These are phyloP conservation scores for Asterochloris erici DNA, from an alignment of 139 green algal species.

Conservation along the genomic window DNA sequence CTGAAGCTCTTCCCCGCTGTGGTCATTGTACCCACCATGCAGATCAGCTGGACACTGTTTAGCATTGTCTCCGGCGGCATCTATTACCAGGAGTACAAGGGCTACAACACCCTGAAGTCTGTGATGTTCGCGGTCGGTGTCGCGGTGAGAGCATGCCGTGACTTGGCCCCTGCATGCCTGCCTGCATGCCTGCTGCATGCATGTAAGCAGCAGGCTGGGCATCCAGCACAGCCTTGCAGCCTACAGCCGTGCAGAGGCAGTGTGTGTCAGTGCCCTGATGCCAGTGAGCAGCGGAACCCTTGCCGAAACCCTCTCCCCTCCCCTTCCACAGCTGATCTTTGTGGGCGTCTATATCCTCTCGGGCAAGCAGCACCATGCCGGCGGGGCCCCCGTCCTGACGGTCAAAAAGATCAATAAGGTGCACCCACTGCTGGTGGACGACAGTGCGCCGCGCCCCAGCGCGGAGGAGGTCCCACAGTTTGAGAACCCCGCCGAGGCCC, in stretches of 20 bases:
- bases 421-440: too few relatives aligned
- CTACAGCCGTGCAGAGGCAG: too few relatives aligned
- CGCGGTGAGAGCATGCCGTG: conserved; percentile 21
- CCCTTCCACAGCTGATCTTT: conserved; percentile 1
- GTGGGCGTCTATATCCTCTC: background rate
- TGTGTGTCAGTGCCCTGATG: background rate
- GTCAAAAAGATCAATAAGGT: too few relatives aligned
- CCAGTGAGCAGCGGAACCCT: background rate
- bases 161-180: background rate
- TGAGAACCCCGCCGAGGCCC: too few relatives aligned
- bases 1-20: conserved; percentile 78
- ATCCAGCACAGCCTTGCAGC: too few relatives aligned
- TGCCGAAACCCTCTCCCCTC: too few relatives aligned
- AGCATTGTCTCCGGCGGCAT: conserved; percentile 72
- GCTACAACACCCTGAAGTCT: conserved; percentile 44
- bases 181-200: too few relatives aligned
- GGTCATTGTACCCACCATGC: conserved; percentile 84
- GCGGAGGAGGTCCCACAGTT: too few relatives aligned
- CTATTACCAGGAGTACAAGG: conserved; percentile 77
- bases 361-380: too few relatives aligned
- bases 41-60: conserved; percentile 86
- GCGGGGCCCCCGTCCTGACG: too few relatives aligned
- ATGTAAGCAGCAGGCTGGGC: too few relatives aligned
- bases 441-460: too few relatives aligned
- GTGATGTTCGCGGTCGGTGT: conserved; percentile 76